Evolutionary conservation across 169 alveolate genomes (phyloP), one percentile per base, ranked within the genome.

Genomic region (Plasmodium relictum): DNA sequence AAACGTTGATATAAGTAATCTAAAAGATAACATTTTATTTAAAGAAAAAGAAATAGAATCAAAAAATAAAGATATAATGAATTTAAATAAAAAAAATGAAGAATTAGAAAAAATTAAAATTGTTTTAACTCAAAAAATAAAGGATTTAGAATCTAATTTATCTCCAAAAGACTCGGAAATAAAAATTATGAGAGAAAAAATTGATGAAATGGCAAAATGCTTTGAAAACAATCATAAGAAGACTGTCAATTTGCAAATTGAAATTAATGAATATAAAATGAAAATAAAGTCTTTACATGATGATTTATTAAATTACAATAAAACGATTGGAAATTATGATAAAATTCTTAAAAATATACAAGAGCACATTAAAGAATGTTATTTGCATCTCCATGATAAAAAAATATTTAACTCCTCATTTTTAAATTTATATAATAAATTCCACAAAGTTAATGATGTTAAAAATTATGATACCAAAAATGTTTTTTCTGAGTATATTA

Each of bases 151-250:
- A 71, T 83, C 91, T 12, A 69, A 41, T 39, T 83, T 83, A 58
- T 69, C 91, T 31, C 91, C 91, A 37, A 83, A 83, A 83, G 72
- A 83, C 37, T 83, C 91, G 4, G 91, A 83, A 70, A 83, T 83
- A 54, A 83, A 83, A 83, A 45, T 83, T 14, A 52, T 83, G 86
- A 83, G 74, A 41, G 85, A 66, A 54, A 83, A 83, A 31, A 83
- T 83, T n/a, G 78, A 83, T 58, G 91, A 83, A 68, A 83, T 83
- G 91, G 50, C 91, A n/a, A 69, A 66, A 62, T 83, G 86, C 58
- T 83, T 83, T 69, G 91, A 83, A 83, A 83, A 83, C 54, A 83
- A 83, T 52, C 91, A 83, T 26, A 83, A 83, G 48, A 83, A 83
- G 56, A 83, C 86, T 41, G 85, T 83, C 14, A 83, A 50, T 24